Evolutionary conservation across 345 rosid genomes (phyloP).

Genomic region (Orychophragmus violaceus): DNA sequence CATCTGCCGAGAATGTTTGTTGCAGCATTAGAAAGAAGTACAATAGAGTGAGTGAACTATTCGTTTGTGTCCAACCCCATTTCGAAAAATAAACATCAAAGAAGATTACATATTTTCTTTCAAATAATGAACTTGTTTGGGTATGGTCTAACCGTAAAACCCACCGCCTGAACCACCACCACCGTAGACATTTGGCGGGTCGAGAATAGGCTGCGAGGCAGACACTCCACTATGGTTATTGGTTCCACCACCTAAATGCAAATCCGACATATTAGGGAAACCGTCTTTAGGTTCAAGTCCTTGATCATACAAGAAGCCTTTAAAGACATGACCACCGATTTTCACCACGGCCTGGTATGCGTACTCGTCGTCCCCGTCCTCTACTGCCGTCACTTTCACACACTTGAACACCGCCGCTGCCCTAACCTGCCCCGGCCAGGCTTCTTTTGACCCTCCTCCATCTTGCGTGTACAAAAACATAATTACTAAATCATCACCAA

Average conservation of each 20-base stretch:
- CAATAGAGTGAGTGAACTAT: background rate
- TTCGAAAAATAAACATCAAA: background rate
- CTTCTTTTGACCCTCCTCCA: constrained; percentile 57
- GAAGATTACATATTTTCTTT: background rate
- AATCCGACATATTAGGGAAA: constrained; percentile 72
- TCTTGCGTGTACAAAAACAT: constrained; percentile 10
- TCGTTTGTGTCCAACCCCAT: constrained; percentile 16
- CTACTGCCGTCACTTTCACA: constrained; percentile 87
- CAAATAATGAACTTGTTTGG: constrained; percentile 27
- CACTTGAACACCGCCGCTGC: constrained; percentile 94
- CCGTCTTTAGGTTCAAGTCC: constrained; percentile 68
- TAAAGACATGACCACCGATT: constrained; percentile 85
- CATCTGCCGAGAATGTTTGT: background rate
- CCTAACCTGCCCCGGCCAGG: constrained; percentile 72
- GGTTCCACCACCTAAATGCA: constrained; percentile 74
- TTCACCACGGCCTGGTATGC: constrained; percentile 90
- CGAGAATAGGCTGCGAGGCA: constrained; percentile 50
- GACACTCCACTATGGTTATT: constrained; percentile 48
- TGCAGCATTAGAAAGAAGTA: background rate
- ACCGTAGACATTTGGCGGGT: constrained; percentile 56
- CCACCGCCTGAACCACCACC: constrained; percentile 56
- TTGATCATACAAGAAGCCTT: constrained; percentile 87
- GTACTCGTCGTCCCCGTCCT: constrained; percentile 84
- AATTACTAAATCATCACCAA: background rate
- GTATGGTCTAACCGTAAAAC: constrained; percentile 55